Percentiles rank a stretch among this genome's conserved stretches.
Evolutionary conservation across 2,329 filamentous ascomycete genomes (phyloP).

Genomic region (Arthrobotrys conoides): DNA sequence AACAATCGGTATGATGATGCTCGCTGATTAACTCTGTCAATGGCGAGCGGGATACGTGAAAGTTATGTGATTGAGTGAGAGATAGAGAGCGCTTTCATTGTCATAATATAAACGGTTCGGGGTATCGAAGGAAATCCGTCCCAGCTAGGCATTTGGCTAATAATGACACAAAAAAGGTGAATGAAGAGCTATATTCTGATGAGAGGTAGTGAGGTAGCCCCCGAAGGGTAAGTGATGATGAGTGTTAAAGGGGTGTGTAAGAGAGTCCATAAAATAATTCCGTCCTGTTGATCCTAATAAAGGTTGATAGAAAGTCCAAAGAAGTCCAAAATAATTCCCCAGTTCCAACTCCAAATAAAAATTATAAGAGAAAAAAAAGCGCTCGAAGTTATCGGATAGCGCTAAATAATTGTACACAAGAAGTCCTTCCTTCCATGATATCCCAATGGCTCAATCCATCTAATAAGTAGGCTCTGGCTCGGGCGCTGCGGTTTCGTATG

Average conservation of each 20-base stretch:
- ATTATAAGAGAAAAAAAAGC: constrained; percentile 21
- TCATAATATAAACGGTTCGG: constrained; percentile 52
- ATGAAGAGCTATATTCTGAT: constrained; percentile 29
- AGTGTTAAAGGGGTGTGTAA: background rate
- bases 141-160: constrained; percentile 49
- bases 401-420: constrained; percentile 37
- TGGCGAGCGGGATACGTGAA: background rate
- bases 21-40: constrained; percentile 1
- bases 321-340: constrained; percentile 27
- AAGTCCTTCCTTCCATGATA: background rate
- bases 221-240: constrained; percentile 1
- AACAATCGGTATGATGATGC: constrained; percentile 1
- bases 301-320: constrained; percentile 15
- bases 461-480: constrained; percentile 45
- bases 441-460: constrained; percentile 7
- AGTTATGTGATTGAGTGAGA: background rate
- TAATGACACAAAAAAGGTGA: constrained; percentile 45
- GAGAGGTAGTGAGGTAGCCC: constrained; percentile 13
- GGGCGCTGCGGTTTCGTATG: constrained; percentile 13
- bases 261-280: constrained; percentile 23
- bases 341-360: constrained; percentile 43
- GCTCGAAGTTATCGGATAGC: constrained; percentile 27
- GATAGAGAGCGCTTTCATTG: constrained; percentile 44
- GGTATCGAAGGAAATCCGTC: constrained; percentile 43
- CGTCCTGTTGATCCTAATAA: constrained; percentile 24